These are phyloP conservation scores for Pseudocercospora vitis DNA, from an alignment of 2,329 filamentous ascomycete genomes.

Conservation along the genomic window DNA sequence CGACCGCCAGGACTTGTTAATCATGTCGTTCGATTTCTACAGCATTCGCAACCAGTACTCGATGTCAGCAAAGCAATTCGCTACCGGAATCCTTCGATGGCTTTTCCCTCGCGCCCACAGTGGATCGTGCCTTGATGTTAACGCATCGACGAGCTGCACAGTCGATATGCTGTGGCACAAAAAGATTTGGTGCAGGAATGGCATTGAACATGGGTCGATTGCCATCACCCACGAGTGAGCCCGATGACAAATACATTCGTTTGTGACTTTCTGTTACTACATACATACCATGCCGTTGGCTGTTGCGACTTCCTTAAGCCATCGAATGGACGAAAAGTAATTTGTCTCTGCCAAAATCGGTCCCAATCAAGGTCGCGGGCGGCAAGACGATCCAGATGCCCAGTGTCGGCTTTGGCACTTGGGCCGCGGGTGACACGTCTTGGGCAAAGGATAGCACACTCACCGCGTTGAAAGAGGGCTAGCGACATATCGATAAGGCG, in stretches of 20 bases:
- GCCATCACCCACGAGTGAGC: too few species aligned
- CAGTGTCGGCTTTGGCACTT: constrained; percentile 31
- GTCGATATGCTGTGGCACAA: too few species aligned
- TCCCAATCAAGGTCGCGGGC: constrained; percentile 25
- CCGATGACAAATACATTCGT: background rate
- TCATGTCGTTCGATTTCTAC: too few species aligned
- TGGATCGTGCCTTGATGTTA: too few species aligned
- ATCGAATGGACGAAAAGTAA: background rate
- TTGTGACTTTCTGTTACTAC: background rate
- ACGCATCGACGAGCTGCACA: too few species aligned
- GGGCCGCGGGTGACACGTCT: constrained; percentile 27
- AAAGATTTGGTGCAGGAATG: too few species aligned
- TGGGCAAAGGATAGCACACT: constrained; percentile 30
- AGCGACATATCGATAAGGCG: constrained; percentile 32
- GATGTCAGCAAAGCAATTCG: too few species aligned
- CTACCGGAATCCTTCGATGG: too few species aligned
- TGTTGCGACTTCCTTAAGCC: background rate
- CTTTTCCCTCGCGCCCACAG: too few species aligned
- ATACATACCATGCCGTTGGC: background rate
- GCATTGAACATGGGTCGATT: too few species aligned
- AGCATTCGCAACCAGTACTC: too few species aligned
- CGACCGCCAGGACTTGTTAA: too few species aligned
- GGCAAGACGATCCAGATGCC: constrained; percentile 31
- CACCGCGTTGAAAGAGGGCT: constrained; percentile 30
- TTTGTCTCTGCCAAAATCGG: constrained; percentile 30